phyloP scores from a whole-genome alignment of 768 basidiomycete genomes.

The Tulasnella sp. region DNA sequence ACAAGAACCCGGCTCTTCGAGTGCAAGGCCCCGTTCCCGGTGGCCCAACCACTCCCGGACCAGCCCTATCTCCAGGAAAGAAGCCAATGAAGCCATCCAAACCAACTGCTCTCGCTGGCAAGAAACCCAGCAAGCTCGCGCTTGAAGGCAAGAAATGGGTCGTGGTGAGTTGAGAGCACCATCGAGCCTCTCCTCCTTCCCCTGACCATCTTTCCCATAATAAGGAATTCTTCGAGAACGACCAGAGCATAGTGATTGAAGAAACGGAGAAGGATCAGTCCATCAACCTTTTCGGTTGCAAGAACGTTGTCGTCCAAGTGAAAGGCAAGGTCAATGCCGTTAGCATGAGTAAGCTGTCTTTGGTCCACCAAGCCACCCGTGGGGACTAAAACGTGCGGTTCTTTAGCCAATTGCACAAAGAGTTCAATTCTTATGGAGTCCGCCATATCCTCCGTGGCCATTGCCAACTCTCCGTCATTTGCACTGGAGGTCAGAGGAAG shows the following conservation, averaged over 20 bases:
- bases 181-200: neutral
- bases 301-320: constrained; percentile 73
- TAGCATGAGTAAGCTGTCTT: constrained; percentile 60
- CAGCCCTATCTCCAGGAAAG: constrained; percentile 38
- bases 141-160: constrained; percentile 93
- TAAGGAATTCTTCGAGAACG: constrained; percentile 91
- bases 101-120: constrained; percentile 74
- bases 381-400: neutral
- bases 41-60: constrained; percentile 35
- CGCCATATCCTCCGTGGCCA: constrained; percentile 82
- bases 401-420: constrained; percentile 81
- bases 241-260: constrained; percentile 64
- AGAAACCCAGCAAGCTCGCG: constrained; percentile 86
- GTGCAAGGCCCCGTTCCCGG: constrained; percentile 50
- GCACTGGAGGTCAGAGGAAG: constrained; percentile 83
- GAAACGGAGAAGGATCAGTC: constrained; percentile 74
- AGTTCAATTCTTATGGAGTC: constrained; percentile 85
- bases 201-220: neutral
- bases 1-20: constrained; percentile 91
- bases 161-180: constrained; percentile 53
- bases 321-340: constrained; percentile 96
- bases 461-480: constrained; percentile 92
- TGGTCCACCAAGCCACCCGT: neutral
- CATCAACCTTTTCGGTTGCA: constrained; percentile 61
- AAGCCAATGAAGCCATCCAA: constrained; percentile 79